Percentiles rank a stretch among this genome's conserved stretches.
These are phyloP conservation scores for Pisolithus sp. DNA, from an alignment of 768 basidiomycete genomes.

Conservation along the genomic window DNA sequence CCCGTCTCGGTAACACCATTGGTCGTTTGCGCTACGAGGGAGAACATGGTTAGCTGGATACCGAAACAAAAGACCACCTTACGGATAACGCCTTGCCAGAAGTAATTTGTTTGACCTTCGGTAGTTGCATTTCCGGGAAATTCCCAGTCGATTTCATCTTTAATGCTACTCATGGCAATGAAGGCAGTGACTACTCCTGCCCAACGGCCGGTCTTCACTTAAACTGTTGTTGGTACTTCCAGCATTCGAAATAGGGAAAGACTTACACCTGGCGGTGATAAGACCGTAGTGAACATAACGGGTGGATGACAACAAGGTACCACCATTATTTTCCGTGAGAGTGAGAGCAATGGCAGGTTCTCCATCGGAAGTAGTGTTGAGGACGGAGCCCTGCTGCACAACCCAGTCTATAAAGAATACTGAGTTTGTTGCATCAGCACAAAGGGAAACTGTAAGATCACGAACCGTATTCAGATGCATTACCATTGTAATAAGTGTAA, in stretches of 20 bases:
- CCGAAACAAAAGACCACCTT: constrained; percentile 20
- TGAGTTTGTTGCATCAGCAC: not conserved
- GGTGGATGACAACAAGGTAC: constrained; percentile 74
- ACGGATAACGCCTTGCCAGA: constrained; percentile 72
- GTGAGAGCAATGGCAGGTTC: constrained; percentile 58
- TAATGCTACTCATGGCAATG: constrained; percentile 79
- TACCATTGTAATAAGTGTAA: constrained; percentile 63
- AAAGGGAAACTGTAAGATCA: not conserved
- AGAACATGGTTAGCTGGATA: not conserved
- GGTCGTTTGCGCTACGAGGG: constrained; percentile 34
- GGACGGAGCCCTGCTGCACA: constrained; percentile 58
- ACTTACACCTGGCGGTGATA: constrained; percentile 55
- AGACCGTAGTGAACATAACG: constrained; percentile 78
- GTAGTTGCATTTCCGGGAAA: constrained; percentile 61
- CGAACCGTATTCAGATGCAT: constrained; percentile 60
- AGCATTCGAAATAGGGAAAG: not conserved
- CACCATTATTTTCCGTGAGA: constrained; percentile 65
- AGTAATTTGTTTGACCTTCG: constrained; percentile 72
- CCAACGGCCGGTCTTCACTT: constrained; percentile 79
- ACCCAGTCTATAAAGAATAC: constrained; percentile 52
- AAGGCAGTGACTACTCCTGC: constrained; percentile 78
- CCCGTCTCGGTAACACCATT: constrained; percentile 44
- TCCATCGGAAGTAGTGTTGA: constrained; percentile 54
- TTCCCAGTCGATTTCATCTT: constrained; percentile 87
- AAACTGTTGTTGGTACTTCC: not conserved